Base-by-base conservation (phyloP, 441 rosid genomes). In the Syzygium syzygioides region DNA sequence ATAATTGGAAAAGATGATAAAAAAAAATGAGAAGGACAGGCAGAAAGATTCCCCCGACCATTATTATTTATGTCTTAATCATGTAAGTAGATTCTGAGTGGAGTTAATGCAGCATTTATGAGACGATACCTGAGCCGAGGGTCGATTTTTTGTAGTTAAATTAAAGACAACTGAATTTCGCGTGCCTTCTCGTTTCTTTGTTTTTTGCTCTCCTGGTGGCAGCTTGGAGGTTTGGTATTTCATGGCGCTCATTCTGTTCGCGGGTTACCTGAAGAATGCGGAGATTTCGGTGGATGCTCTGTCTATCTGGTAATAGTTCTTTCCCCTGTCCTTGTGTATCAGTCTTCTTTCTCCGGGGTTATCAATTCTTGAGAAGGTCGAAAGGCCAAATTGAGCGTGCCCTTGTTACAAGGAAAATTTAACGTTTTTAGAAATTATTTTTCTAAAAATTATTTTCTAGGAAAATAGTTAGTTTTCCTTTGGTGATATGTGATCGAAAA, bases 201-300 rank as follows among this genome's bases (percentile, higher is more conserved):
- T 54, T 41, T 30, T 55, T 14, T 34, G 14, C 37, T 10, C 55
- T 53, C 34, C 30, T 55, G 41, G 41, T 60, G 56, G 66, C 71
- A 87, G 86, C 86, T 87, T 79, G 60, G 89, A 87, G 54, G 30
- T 87, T 32, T 87, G 85, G 89, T 79, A 87, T 34, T 79, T 79
- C 62, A 79, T 87, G 89, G 86, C 66, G 18, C 56, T 87, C 25
- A 87, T 87, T 17, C 54, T 87, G 2, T 87, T 87, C 55, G 89
- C 89, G 41, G 89, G 89, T 30, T 87, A 87, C 62, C 55, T 87
- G 45, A 87, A 87, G 86, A 87, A 87, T 53, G 89, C 89, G 4
- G 66, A 87, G 83, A 62, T 87, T n/a, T 87, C 89, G 28, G 60
- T 87, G 9, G 89, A 76, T 28, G 89, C 86, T 32, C 15, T 79